Conservation (phyloP, 2,329 filamentous ascomycete genomes). For the Tolypocladium inflatum region DNA sequence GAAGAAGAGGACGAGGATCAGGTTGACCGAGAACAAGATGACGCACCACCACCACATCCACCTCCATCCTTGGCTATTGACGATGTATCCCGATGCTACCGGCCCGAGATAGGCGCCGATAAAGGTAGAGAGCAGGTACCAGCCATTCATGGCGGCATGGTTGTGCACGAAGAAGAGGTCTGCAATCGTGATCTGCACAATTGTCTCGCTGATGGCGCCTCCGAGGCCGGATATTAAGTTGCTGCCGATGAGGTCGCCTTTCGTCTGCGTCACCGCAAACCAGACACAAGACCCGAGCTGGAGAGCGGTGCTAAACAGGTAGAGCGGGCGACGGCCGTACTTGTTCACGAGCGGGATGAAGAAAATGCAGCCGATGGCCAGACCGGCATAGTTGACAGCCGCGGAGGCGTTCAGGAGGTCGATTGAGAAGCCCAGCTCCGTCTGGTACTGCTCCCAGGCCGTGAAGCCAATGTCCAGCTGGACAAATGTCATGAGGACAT, state of each 20-base stretch:
- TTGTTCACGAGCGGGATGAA: constrained; percentile 23
- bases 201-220: constrained; percentile 27
- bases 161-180: constrained; percentile 23
- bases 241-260: constrained; percentile 8
- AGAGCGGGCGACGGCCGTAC: constrained; percentile 22
- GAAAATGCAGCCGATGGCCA: constrained; percentile 22
- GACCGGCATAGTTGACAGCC: constrained; percentile 18
- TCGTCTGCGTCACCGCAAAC: constrained; percentile 8
- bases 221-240: constrained; percentile 19
- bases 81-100: constrained; percentile 9
- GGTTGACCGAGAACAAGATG: constrained; percentile 1
- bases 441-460: constrained; percentile 1
- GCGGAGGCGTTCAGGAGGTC: constrained; percentile 14
- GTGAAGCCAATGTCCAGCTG: constrained; percentile 34
- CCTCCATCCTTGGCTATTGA: constrained; percentile 15
- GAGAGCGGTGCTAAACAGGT: constrained; percentile 12
- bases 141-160: constrained; percentile 16
- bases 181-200: constrained; percentile 25
- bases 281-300: constrained; percentile 8
- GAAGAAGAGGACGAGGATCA: constrained; percentile 1
- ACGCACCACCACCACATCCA: constrained; percentile 16
- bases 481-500: constrained; percentile 58
- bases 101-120: constrained; percentile 15
- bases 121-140: constrained; percentile 16
- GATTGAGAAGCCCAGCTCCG: constrained; percentile 16